Evolutionary conservation across 1,284 basidiomycete genomes (phyloP), one percentile per base, ranked within the genome.

Genomic region (Xerocomus nothofagi): DNA sequence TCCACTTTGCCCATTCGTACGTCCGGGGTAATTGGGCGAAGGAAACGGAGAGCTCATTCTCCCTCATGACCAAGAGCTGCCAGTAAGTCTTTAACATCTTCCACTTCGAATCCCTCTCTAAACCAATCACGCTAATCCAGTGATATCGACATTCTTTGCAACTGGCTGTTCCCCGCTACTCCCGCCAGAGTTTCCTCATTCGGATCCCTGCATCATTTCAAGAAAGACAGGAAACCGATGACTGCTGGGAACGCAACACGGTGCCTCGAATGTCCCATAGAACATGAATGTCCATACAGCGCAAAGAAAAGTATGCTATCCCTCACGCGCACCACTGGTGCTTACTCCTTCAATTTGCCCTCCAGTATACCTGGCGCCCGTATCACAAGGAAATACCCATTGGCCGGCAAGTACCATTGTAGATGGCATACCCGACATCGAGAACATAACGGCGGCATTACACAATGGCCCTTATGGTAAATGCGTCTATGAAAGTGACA

Each of bases 61-160:
- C 86, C 10, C 77, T 94, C 40, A 84, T 94, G 85, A 86, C 90
- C 11, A 94, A 94, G 73, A 84, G 84, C 58, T 93, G 87, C 79
- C 91, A 94, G 89, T 91, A 73, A 60, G 73, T 67, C 9, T 18
- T 6, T 18, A 1, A n/a, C 18, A 6, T 50, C 14, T 37, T 39
- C 9, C 3, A 17, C 32, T 15, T 38, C 23, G 39, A n/a, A 41
- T 36, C 10, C 7, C 6, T 10, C 27, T 34, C 50, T 49, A 31
- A 60, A 46, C 11, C 3, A 40, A 9, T 9, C 18, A 24, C 32
- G 10, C 42, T 45, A n/a, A 32, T 48, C 21, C 60, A 91, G 90
- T 63, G 91, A 93, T 63, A 83, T 93, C 47, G 91, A 93, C 60
- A 77, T 93, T 39, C 71, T 93, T 27, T 89, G 86, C 59, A 80